phyloP scores from a whole-genome alignment of 2,329 filamentous ascomycete genomes.

The Aspergillus calidoustus region DNA sequence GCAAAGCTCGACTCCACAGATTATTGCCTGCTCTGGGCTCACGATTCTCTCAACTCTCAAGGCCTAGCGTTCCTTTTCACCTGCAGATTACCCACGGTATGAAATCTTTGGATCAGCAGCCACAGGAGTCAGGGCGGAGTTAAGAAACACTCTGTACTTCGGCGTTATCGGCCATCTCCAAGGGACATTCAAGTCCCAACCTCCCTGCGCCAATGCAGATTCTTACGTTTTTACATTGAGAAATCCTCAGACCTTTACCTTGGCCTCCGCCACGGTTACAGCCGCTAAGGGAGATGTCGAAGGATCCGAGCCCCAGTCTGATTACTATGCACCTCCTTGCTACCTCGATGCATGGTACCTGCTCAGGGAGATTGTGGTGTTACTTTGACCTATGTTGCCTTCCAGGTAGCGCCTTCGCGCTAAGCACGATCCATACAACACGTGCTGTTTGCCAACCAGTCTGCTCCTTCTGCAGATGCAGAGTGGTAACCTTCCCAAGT shows the following conservation, averaged over 20 bases:
- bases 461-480: neutral
- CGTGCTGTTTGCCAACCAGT: neutral
- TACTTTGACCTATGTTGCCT: neutral
- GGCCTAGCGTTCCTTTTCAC: neutral
- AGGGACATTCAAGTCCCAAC: neutral
- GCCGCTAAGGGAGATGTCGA: neutral
- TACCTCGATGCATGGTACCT: conserved; percentile 9
- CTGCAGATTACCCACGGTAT: neutral
- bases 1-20: neutral
- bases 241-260: neutral
- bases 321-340: neutral
- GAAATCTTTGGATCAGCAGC: neutral
- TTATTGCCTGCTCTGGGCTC: neutral
- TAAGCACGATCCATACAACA: conserved; percentile 2
- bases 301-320: conserved; percentile 13
- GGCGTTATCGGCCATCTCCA: neutral
- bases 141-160: neutral
- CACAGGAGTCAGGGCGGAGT: neutral
- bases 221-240: neutral
- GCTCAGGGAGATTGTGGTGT: conserved; percentile 2
- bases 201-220: neutral
- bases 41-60: neutral
- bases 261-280: neutral
- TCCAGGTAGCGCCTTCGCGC: neutral
- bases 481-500: neutral